Evolutionary conservation across 106 monocot genomes (phyloP), one percentile per base, ranked within the genome.

Genomic region (Iris macrosiphon): DNA sequence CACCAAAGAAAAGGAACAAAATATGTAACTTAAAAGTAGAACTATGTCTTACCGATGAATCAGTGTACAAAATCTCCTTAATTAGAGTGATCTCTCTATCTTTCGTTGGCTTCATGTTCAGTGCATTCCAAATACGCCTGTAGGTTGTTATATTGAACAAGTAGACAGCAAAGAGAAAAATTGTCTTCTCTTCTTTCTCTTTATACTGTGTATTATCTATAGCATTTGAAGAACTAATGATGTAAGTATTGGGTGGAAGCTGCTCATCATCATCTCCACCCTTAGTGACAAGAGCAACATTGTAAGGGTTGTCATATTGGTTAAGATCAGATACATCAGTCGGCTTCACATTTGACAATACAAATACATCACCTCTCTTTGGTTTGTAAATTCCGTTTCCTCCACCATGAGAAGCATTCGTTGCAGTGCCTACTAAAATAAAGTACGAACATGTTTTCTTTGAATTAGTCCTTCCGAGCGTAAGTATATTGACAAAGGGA

Each of bases 301-400:
- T 55, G 38, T 40, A 52, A 1, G 41, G 39, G 13, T 20, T 31
- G 1, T 14, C 31, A 6, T 20, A 2, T 25, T 31, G 17, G 12
- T 30, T 21, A 10, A 65, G 31, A 55, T 65, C 55, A 10, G 65
- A 55, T 7, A 6, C 22, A 52, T 65, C 22, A 12, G 2, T 31
- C 1, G 54, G 65, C 17, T 43, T 65, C 12, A 3, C 28, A 19
- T 43, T 7, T 22, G 54, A 53, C 30, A 42, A 21, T 0, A 33
- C 41, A 43, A 65, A 52, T 9, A 65, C 30, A 33, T 65, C 65
- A 2, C 42, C 65, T 12, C 12, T 55, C 23, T 52, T 41, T 16
- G 27, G 51, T 55, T 32, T 51, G n/a, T 65, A 65, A 12, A 23
- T 17, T 18, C 40, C 28, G n/a, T 24, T 15, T 1, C 13, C 39